Evolutionary conservation across 208 protist genomes (phyloP), one percentile per base, ranked within the genome.

Genomic region (Tritrichomonas musculus): DNA sequence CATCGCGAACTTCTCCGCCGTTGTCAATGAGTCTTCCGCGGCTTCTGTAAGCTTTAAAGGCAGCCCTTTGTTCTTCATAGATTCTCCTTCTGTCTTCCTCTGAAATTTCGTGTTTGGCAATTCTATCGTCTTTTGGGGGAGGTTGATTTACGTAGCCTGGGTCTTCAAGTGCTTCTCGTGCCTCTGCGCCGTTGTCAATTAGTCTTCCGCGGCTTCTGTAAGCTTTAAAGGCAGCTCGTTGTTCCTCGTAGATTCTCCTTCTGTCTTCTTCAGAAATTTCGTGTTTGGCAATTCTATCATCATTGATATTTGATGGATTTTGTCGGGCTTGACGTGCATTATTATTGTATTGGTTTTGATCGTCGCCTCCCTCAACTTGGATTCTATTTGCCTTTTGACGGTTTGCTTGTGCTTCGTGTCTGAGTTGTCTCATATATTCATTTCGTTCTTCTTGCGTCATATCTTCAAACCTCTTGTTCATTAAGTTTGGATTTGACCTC

Each of bases 201-300:
- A 60, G 53, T 17, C 53, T 60, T 5, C 53, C 53, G 5, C 53
- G 5, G 17, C 57, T 49, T 88, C 77, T 53, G 30, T 88, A 47
- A 0, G 41, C 41, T 88, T 49, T 88, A n/a, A 47, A 20, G 1
- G 77, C 77, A n/a, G 14, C 44, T 57, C 77, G 25, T 36, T 88
- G 77, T 39, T 88, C 77, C 39, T 57, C 47, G 17, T 88, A 88
- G 22, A 47, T 49, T 88, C 47, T 53, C 27, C 47, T 53, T 39
- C 77, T 25, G 2, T 88, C 77, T 88, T 88, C 77, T 36, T 88
- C 77, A 36, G 77, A 60, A 20, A 88, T 88, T 33, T 88, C 47
- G 17, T 88, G 41, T 27, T 57, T 53, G 33, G 77, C 47, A 39
- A 88, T 88, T 88, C 77, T 53, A 20, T 88, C 77, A 39, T 22